Evolutionary conservation across 1,284 basidiomycete species (phyloP).

Genomic region (Moesziomyces sp.): DNA sequence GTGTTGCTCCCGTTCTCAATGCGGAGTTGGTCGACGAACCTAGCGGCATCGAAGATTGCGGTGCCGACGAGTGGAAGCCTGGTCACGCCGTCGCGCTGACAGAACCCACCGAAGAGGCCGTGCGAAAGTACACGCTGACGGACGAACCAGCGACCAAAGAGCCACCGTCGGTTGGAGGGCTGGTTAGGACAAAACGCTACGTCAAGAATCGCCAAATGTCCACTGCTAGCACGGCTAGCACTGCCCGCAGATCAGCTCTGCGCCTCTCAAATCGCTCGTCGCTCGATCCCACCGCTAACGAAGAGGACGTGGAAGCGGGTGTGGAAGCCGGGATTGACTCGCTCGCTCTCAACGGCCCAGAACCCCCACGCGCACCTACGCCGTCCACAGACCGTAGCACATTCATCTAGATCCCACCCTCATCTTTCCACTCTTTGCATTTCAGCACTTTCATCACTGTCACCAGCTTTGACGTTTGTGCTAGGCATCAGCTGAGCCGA

Average conservation of each 20-base stretch:
- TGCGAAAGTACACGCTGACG: slow-evolving; percentile 32
- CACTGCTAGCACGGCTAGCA: slow-evolving; percentile 7
- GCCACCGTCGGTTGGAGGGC: not conserved
- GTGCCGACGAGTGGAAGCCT: too few relatives aligned
- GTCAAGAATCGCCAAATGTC: slow-evolving; percentile 19
- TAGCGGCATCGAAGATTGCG: not conserved
- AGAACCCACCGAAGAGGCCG: not conserved
- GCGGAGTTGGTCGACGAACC: not conserved
- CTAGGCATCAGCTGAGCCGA: slow-evolving; percentile 12
- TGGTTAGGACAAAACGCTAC: slow-evolving; percentile 34
- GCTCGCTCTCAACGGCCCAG: too few relatives aligned
- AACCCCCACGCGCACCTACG: too few relatives aligned
- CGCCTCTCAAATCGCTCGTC: too few relatives aligned
- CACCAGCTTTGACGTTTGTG: not conserved
- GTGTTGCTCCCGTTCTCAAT: too few relatives aligned
- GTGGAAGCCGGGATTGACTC: too few relatives aligned
- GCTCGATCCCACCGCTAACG: too few relatives aligned
- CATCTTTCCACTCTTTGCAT: too few relatives aligned
- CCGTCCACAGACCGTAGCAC: slow-evolving; percentile 25
- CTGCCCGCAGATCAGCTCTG: too few relatives aligned
- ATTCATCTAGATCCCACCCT: slow-evolving; percentile 12
- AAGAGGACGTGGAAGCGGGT: not conserved
- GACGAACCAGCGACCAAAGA: slow-evolving; percentile 9
- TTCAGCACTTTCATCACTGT: not conserved
- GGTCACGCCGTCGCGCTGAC: not conserved